A percentile compares a stretch with the other conserved stretches of the same genome.
These are phyloP conservation scores for Magnolia changhungtana DNA, from an alignment of 164 flowering plant genomes.

Conservation along the genomic window DNA sequence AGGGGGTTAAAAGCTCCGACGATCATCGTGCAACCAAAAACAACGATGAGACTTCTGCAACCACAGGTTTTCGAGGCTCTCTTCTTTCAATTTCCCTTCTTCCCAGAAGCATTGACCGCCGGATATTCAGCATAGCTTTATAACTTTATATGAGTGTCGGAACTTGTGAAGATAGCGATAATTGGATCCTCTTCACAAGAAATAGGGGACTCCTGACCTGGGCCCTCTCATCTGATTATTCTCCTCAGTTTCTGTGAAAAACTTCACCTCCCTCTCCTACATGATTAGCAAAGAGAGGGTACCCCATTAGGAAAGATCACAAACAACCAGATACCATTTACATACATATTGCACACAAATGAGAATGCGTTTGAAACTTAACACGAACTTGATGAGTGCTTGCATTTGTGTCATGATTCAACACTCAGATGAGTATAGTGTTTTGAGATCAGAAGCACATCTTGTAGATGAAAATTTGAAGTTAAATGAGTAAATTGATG, in stretches of 20 bases:
- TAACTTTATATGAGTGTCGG: conserved; percentile 23
- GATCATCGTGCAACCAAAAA: not conserved
- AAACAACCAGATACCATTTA: not conserved
- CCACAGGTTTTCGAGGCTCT: not conserved
- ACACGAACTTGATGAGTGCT: too few relatives aligned
- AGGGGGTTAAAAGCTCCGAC: not conserved
- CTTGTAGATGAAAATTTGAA: too few relatives aligned
- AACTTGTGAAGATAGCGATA: not conserved
- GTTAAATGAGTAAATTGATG: too few relatives aligned
- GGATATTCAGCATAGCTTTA: not conserved
- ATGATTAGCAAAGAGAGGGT: not conserved
- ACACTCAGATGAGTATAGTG: too few relatives aligned
- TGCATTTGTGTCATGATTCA: too few relatives aligned
- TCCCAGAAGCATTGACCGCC: not conserved
- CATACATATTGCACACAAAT: not conserved
- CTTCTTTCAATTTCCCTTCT: not conserved
- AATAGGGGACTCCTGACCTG: conserved; percentile 93
- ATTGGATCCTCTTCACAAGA: conserved; percentile 58
- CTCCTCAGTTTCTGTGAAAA: conserved; percentile 97
- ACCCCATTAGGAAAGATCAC: not conserved
- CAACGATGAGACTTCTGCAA: not conserved
- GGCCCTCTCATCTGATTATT: conserved; percentile 99
- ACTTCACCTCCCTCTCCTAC: conserved; percentile 97
- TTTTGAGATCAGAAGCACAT: too few relatives aligned
- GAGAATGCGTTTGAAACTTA: not conserved